These are phyloP conservation scores for Sugiyamaella japonica DNA, from an alignment of 1,139 yeast species.

Conservation along the genomic window DNA sequence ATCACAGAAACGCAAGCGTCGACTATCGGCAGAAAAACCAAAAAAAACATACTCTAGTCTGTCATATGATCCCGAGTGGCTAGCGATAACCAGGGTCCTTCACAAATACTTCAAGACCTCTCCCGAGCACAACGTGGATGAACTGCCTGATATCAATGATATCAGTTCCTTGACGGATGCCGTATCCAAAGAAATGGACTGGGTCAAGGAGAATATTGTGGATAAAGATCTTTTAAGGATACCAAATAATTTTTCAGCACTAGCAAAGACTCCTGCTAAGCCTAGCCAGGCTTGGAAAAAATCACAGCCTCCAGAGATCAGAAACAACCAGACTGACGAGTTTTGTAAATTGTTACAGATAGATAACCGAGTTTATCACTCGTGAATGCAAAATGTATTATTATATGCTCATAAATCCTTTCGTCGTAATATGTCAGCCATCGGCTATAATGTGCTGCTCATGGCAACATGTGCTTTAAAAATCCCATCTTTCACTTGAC, in stretches of 20 bases:
- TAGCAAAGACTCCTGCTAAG: conserved; percentile 11
- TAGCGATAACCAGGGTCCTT: conserved; percentile 39
- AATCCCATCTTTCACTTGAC: conserved; percentile 6
- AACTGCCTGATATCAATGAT: conserved; percentile 7
- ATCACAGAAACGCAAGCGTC: conserved; percentile 16
- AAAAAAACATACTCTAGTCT: conserved; percentile 18
- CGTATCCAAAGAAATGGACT: conserved; percentile 29
- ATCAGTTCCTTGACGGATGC: conserved; percentile 20
- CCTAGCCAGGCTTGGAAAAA: conserved; percentile 12
- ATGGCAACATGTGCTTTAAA: not conserved
- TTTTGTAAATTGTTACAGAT: conserved; percentile 28
- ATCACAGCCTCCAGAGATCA: conserved; percentile 23
- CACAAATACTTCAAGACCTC: conserved; percentile 27
- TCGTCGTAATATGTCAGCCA: too few species aligned
- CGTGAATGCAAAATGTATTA: too few species aligned
- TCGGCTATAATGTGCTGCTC: too few species aligned
- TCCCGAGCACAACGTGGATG: conserved; percentile 15
- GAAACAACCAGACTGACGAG: conserved; percentile 33
- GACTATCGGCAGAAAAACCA: not conserved
- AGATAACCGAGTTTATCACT: conserved; percentile 17
- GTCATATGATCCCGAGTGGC: conserved; percentile 44
- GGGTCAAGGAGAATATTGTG: conserved; percentile 38
- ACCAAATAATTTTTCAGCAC: conserved; percentile 25
- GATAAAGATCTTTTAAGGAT: conserved; percentile 22
- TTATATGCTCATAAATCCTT: not conserved